Evolutionary conservation across 2,329 filamentous ascomycete genomes (phyloP).

Genomic region (Aspergillus pseudoviridinutans): DNA sequence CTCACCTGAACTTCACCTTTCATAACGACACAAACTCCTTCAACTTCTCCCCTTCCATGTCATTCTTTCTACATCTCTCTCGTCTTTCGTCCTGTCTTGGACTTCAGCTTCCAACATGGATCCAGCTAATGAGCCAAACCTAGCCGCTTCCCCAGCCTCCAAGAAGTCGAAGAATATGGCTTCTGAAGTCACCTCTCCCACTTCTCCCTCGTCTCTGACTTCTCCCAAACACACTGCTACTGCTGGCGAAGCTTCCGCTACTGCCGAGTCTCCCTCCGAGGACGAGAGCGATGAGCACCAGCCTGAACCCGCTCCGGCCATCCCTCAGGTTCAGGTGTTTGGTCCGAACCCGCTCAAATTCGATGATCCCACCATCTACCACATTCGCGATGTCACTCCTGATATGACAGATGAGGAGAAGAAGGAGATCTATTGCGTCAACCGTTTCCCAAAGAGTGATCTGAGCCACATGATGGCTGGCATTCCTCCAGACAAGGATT

Average conservation of each 20-base stretch:
- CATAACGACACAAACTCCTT: constrained; percentile 8
- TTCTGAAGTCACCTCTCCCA: constrained; percentile 36
- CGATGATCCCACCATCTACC: constrained; percentile 86
- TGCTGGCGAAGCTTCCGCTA: constrained; percentile 58
- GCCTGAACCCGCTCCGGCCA: constrained; percentile 56
- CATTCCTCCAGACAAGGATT: constrained; percentile 87
- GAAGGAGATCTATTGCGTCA: constrained; percentile 83
- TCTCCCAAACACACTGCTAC: constrained; percentile 38
- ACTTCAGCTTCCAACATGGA: neutral
- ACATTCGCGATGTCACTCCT: constrained; percentile 71
- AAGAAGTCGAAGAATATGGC: constrained; percentile 37
- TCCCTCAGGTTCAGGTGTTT: constrained; percentile 78
- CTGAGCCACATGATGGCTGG: constrained; percentile 82
- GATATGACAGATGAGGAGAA: constrained; percentile 82
- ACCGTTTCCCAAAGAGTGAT: constrained; percentile 74
- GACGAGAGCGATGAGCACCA: constrained; percentile 56
- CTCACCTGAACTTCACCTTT: constrained; percentile 9
- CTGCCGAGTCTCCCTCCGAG: constrained; percentile 61
- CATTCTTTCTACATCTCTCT: neutral
- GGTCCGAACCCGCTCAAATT: constrained; percentile 90
- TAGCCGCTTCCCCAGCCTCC: constrained; percentile 34
- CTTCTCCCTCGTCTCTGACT: constrained; percentile 40
- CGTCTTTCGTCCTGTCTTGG: constrained; percentile 3
- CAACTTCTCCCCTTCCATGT: neutral
- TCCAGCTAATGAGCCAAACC: constrained; percentile 9